A percentile compares a stretch with the other conserved stretches of the same genome.
These are phyloP conservation scores for Vicia faba DNA, from an alignment of 306 rosid genomes.

Conservation along the genomic window DNA sequence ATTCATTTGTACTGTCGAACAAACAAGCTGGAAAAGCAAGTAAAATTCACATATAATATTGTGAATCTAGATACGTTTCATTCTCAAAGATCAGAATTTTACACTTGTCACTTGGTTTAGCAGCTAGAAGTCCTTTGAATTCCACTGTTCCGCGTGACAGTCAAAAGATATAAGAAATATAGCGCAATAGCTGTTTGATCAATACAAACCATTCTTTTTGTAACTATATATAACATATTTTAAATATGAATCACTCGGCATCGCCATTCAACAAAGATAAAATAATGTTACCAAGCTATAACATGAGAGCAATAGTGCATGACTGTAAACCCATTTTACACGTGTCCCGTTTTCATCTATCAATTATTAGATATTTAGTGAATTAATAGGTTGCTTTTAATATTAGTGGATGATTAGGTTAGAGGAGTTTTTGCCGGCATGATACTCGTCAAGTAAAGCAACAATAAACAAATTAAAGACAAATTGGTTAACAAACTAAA, in stretches of 20 bases:
- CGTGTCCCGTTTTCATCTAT: conserved; percentile 35
- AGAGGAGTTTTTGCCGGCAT: conserved; percentile 34
- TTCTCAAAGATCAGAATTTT: conserved; percentile 45
- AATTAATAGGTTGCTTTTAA: conserved; percentile 29
- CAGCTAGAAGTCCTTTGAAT: conserved; percentile 30
- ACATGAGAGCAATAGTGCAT: conserved; percentile 22
- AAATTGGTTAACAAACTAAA: neutral
- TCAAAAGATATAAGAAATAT: conserved; percentile 71
- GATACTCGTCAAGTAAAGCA: neutral
- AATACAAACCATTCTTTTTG: neutral
- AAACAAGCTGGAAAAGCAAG: conserved; percentile 22
- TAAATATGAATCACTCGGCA: conserved; percentile 27
- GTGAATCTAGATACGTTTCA: conserved; percentile 41
- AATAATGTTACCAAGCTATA: neutral
- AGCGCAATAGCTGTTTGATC: conserved; percentile 58
- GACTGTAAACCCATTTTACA: conserved; percentile 31
- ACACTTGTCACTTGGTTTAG: conserved; percentile 61
- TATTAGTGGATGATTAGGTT: conserved; percentile 39
- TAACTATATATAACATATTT: neutral
- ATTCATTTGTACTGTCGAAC: conserved; percentile 10
- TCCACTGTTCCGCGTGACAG: conserved; percentile 60
- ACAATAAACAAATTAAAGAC: neutral
- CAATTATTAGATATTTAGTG: conserved; percentile 4
- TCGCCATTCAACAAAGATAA: conserved; percentile 15
- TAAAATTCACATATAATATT: conserved; percentile 1